Percentiles rank a stretch among this genome's conserved stretches.
Evolutionary conservation across 129 eudicot species (phyloP).

Genomic region (Flaveria sonorensis): DNA sequence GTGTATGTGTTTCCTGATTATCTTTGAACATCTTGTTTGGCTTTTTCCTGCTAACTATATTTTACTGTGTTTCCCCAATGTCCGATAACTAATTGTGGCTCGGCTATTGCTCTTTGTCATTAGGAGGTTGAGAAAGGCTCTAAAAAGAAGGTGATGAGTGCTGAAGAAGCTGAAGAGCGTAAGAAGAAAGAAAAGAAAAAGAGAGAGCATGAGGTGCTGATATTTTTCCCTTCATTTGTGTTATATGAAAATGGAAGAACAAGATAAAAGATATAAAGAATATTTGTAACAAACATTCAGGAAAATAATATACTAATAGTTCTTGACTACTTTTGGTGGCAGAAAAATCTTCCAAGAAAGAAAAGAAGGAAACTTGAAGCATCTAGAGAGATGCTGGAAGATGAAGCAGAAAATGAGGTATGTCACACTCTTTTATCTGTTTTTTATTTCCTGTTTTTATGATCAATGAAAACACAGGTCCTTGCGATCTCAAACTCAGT

Average conservation of each 20-base stretch:
- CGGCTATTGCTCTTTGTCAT: conserved; percentile 19
- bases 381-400: conserved; percentile 84
- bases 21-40: background rate
- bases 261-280: background rate
- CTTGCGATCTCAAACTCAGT: background rate
- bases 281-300: background rate
- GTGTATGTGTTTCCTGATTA: background rate
- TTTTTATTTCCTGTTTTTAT: conserved; percentile 3
- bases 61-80: background rate
- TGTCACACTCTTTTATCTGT: background rate
- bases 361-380: conserved; percentile 92
- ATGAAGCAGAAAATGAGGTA: conserved; percentile 66
- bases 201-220: conserved; percentile 79
- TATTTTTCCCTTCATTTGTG: conserved; percentile 7
- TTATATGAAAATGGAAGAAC: background rate
- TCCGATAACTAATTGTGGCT: background rate
- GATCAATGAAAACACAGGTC: background rate
- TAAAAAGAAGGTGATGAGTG: conserved; percentile 63
- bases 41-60: background rate
- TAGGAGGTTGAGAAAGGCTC: conserved; percentile 50
- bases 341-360: conserved; percentile 94
- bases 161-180: conserved; percentile 90
- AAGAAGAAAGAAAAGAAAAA: conserved; percentile 93
- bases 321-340: conserved; percentile 25
- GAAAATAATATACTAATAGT: background rate